These are phyloP conservation scores for Climacium dendroides DNA, from an alignment of 225 moss, liverwort and hornwort species.

Conservation along the genomic window DNA sequence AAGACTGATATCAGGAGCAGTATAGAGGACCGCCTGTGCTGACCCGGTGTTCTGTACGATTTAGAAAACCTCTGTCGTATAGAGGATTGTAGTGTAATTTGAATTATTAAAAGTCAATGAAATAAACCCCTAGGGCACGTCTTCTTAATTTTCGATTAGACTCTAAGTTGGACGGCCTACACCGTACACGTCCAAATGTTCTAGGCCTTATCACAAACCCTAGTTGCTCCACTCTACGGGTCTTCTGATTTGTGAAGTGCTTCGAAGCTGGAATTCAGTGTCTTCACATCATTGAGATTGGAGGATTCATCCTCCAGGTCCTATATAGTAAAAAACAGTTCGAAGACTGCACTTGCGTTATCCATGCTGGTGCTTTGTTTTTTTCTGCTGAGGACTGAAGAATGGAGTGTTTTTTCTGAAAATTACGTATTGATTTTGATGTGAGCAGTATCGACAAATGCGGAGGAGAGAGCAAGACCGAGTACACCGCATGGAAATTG, in stretches of 20 bases:
- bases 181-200: not conserved
- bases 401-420: not conserved
- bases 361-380: not conserved
- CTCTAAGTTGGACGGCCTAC: not conserved
- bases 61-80: not conserved
- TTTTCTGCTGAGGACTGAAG: not conserved
- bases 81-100: not conserved
- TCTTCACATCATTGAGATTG: not conserved
- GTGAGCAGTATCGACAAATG: constrained; percentile 92
- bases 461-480: constrained; percentile 96
- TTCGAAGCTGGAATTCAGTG: too few relatives aligned
- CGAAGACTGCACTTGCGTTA: not conserved
- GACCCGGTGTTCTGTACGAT: not conserved
- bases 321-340: not conserved
- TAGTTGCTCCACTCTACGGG: not conserved
- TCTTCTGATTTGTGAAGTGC: not conserved
- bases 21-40: not conserved
- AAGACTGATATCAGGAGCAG: not conserved
- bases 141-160: not conserved
- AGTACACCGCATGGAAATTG: constrained; percentile 80
- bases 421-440: not conserved
- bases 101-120: not conserved
- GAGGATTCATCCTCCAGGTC: not conserved
- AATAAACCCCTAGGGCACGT: not conserved
- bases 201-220: not conserved